These are phyloP conservation scores for Plasmodium gallinaceum DNA, from an alignment of 169 alveolate species.

Conservation along the genomic window DNA sequence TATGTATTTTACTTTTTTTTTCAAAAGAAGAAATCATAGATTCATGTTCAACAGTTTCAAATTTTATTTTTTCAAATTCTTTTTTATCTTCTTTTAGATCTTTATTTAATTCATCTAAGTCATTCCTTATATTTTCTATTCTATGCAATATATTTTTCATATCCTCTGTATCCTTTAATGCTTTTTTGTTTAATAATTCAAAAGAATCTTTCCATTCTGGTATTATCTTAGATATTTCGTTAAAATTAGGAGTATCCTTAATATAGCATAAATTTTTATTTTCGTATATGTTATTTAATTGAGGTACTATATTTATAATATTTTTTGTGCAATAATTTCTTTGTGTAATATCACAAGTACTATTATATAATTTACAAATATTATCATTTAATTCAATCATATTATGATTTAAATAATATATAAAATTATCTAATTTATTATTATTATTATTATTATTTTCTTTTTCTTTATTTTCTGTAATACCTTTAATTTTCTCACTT, in stretches of 20 bases:
- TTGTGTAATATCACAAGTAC: slow-evolving; percentile 30
- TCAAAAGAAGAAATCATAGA: slow-evolving; percentile 45
- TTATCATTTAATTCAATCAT: slow-evolving; percentile 66
- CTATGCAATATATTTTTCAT: slow-evolving; percentile 66
- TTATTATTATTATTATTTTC: background rate
- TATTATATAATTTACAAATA: slow-evolving; percentile 25
- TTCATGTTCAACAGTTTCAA: slow-evolving; percentile 74
- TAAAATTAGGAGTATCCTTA: slow-evolving; percentile 58
- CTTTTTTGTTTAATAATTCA: slow-evolving; percentile 56
- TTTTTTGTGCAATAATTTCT: slow-evolving; percentile 54
- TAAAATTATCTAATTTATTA: slow-evolving; percentile 2
- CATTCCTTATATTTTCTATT: slow-evolving; percentile 54
- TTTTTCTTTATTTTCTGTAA: too few relatives aligned
- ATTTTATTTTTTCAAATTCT: slow-evolving; percentile 72
- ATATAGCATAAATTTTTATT: slow-evolving; percentile 64
- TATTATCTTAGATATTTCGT: slow-evolving; percentile 43
- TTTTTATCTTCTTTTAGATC: slow-evolving; percentile 67
- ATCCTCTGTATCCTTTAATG: slow-evolving; percentile 67
- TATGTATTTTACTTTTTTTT: slow-evolving; percentile 50
- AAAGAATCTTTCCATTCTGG: slow-evolving; percentile 75
- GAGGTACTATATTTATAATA: slow-evolving; percentile 68
- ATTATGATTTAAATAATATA: slow-evolving; percentile 50
- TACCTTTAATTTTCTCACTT: background rate
- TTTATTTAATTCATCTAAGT: slow-evolving; percentile 42
- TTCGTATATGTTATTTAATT: slow-evolving; percentile 60